These are phyloP conservation scores for Chamaenerion angustifolium DNA, from an alignment of 345 rosid genomes.

Conservation along the genomic window DNA sequence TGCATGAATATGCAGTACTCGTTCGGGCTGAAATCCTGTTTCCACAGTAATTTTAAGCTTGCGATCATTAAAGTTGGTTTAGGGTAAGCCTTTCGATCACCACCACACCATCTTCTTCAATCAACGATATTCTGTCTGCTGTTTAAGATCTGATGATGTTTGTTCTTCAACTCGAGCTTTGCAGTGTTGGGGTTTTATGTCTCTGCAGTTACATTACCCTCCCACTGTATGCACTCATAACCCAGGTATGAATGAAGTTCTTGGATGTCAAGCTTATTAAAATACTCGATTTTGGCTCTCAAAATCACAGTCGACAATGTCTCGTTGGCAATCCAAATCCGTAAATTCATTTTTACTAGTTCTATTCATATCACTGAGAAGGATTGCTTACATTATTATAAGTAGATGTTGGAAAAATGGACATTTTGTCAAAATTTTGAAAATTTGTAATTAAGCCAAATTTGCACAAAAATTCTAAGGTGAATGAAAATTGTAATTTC, in stretches of 20 bases:
- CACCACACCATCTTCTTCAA: background rate
- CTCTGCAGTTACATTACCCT: constrained; percentile 90
- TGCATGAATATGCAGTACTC: constrained; percentile 40
- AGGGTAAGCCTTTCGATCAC: constrained; percentile 37
- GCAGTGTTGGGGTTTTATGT: constrained; percentile 44
- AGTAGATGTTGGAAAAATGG: too few relatives aligned
- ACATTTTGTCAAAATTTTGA: too few relatives aligned
- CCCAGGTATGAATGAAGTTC: constrained; percentile 52
- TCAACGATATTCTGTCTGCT: background rate
- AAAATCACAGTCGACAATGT: too few relatives aligned
- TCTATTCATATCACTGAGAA: too few relatives aligned
- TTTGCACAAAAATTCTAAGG: too few relatives aligned
- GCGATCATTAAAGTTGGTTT: constrained; percentile 40
- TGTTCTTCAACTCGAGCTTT: constrained; percentile 5
- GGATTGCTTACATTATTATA: too few relatives aligned
- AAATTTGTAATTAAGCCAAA: too few relatives aligned
- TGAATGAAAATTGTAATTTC: too few relatives aligned
- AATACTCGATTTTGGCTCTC: background rate
- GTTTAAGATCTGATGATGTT: background rate
- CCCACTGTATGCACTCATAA: constrained; percentile 79
- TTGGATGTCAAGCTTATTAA: background rate
- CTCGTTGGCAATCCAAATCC: too few relatives aligned
- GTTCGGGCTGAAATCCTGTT: constrained; percentile 58
- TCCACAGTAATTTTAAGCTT: constrained; percentile 44
- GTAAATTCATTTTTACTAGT: too few relatives aligned